Conservation (phyloP, 345 rosid genomes). For the Corchorus capsularis region DNA sequence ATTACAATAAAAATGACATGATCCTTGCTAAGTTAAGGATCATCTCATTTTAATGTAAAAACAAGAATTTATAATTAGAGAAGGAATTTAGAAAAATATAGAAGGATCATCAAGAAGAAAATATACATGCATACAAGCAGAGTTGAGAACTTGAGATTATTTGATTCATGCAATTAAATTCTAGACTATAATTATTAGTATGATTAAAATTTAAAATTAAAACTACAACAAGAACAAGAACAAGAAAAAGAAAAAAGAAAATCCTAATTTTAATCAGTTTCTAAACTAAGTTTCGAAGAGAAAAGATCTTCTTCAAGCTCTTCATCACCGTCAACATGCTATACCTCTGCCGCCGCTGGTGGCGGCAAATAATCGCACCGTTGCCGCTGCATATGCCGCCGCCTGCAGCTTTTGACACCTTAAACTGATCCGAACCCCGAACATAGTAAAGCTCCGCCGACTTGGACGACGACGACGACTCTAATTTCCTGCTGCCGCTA, state of each 20-base stretch:
- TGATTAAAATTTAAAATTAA: too few species aligned
- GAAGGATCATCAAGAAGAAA: too few species aligned
- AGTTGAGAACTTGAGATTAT: too few species aligned
- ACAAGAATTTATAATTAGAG: too few species aligned
- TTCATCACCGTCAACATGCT: conserved; percentile 19
- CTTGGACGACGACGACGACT: not conserved
- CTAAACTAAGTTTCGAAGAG: not conserved
- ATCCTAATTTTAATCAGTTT: not conserved
- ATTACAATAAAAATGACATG: too few species aligned
- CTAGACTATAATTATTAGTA: too few species aligned
- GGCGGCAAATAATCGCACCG: not conserved
- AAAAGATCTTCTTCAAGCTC: conserved; percentile 34
- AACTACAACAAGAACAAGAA: too few species aligned
- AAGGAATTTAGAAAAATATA: too few species aligned
- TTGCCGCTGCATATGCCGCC: not conserved
- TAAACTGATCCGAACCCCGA: not conserved
- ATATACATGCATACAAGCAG: too few species aligned
- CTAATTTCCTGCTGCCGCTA: not conserved
- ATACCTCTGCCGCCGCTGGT: conserved; percentile 15
- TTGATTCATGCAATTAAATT: too few species aligned
- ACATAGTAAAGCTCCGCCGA: not conserved
- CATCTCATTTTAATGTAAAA: too few species aligned
- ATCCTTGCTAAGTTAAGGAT: too few species aligned
- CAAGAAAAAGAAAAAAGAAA: not conserved
- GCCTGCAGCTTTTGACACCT: not conserved